Base-by-base conservation (phyloP, 1,284 basidiomycete species). In the Taiwanofungus camphoratus region DNA sequence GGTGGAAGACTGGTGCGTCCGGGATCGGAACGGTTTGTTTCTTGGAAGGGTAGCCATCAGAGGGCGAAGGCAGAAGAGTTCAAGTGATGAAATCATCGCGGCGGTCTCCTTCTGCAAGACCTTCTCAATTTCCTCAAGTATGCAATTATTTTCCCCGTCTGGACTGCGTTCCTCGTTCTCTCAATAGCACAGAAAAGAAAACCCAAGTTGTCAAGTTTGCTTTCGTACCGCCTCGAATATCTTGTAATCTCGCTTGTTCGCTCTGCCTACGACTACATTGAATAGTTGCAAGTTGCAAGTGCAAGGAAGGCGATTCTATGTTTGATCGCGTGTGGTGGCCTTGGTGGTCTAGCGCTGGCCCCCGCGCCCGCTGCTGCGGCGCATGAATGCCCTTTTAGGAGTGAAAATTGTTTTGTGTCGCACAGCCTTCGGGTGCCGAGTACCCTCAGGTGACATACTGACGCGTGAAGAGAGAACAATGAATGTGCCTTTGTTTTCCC, bases 161-260 rank as follows among this genome's bases (percentile, higher is more conserved):
- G 53, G 56, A 59, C 53, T 60, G 47, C 53, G 45, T 57, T 51
- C 46, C 39, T 51, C 36, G 33, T 6, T 31, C 43, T 46, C 53
- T 53, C 58, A 62, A 62, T 62, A 63, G 60, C 62, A 66, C 63
- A 66, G 63, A 66, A 47, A 62, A 66, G 64, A 66, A 42, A 62
- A 59, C 36, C 58, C 66, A 70, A 69, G 61, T 64, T 69, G 52
- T 65, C 68, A 70, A 70, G 68, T 71, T 65, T 63, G 53, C 53
- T 69, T 61, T 53, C 49, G 46, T 57, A 53, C 45, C 53, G 49
- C 48, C 53, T 46, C 43, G 45, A 52, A 50, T 55, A 39, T 55
- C 38, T 32, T 55, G 52, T 57, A 55, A 34, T 44, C 29, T 34
- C 43, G 20, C 29, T 32, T 45, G 44, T 36, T 37, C 26, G 24